Conservation (phyloP, 2,329 filamentous ascomycete genomes). For the Botrytis porri region DNA sequence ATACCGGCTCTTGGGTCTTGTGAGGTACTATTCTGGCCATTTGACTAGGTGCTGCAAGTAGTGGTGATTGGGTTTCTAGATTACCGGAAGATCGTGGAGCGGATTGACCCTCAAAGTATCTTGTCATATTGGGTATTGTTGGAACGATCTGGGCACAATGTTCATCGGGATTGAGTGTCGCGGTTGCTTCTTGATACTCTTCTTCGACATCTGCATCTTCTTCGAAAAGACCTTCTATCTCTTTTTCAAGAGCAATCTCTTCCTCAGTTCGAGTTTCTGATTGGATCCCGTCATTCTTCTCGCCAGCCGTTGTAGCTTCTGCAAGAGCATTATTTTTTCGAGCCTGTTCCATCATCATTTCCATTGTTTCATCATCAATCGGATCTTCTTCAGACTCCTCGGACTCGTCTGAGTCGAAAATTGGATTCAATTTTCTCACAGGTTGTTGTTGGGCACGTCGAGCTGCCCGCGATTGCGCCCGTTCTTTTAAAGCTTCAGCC, state of each 20-base stretch:
- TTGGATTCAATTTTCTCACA: background rate
- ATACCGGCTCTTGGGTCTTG: background rate
- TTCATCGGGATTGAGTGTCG: constrained; percentile 5
- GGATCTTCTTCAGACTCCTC: constrained; percentile 29
- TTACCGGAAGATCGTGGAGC: background rate
- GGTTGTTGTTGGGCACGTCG: background rate
- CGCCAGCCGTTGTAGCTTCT: background rate
- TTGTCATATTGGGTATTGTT: constrained; percentile 1
- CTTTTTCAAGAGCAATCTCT: background rate
- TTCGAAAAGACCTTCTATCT: background rate
- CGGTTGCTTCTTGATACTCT: background rate
- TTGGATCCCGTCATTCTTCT: background rate
- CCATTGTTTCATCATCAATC: constrained; percentile 16
- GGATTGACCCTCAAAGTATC: background rate
- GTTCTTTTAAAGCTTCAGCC: background rate
- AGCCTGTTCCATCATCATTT: background rate
- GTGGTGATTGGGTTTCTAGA: background rate
- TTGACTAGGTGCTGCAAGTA: background rate
- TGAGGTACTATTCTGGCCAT: background rate
- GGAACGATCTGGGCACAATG: background rate
- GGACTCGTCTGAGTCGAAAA: background rate
- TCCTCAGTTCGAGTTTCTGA: background rate
- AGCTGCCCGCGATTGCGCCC: background rate
- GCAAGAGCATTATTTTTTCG: background rate
- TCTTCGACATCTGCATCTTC: background rate